Base-by-base conservation (phyloP, 2,329 filamentous ascomycete species). In the Hirsutella minnesotensis region DNA sequence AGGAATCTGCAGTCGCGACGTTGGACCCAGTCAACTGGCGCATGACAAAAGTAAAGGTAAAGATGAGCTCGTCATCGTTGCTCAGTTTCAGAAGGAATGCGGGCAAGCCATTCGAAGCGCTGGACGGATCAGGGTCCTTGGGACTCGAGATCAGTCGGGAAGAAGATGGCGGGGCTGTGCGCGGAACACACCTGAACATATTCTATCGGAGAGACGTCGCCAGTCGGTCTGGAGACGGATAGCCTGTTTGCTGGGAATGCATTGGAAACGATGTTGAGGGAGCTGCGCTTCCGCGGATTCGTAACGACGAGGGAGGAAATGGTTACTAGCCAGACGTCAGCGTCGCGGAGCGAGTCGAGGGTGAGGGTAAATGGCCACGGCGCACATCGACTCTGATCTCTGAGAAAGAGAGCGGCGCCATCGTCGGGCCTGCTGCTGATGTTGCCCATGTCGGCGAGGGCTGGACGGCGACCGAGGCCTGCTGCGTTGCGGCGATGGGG, bases 301-400 rank as follows among this genome's bases (percentile, higher is more conserved):
- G 81, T 84, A 60, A 96, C 78, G 55, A 77, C 77, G 50, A 95
- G 75, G 43, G 83, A 86, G 47, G 89, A 81, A 65, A 98, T 82
- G 51, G 85, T 84, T 63, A 98, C 90, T 96, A 62, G 42, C 48
- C 47, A 50, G 43, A 50, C 45, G 49, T 51, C 41, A 48, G 48
- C n/a, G 15, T 35, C 33, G n/a, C 15, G 33, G 15, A 12, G 30
- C 13, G 33, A n/a, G 12, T 3, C n/a, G 33, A 35, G 33, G n/a
- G 12, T 9, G 33, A 18, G 33, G 13, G 9, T 5, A 9, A 5
- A 9, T 16, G 33, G 33, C 4, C 33, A 16, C 15, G 55, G 69
- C 83, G 60, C 74, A 96, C 92, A 79, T 74, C 88, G 81, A 62
- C 78, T 86, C 72, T 95, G 92, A 62, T 98, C 92, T 68, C 85